Percentiles rank a stretch among this genome's conserved stretches.
These are phyloP conservation scores for Lablab purpureus DNA, from an alignment of 306 rosid species.

Conservation along the genomic window DNA sequence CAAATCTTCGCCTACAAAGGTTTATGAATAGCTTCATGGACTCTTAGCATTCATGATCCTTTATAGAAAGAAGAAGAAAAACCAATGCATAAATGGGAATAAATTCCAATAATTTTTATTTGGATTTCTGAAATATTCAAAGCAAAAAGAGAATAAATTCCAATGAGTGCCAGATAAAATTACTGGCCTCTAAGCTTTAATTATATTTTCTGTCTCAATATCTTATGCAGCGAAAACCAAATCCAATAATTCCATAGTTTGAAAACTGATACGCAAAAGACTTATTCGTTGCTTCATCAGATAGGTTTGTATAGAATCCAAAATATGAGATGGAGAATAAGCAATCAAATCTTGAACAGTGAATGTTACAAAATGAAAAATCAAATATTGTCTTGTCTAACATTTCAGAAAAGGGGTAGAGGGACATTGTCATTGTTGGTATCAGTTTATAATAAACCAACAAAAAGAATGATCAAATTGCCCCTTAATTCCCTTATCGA, in stretches of 20 bases:
- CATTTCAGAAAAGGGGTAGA: slow-evolving; percentile 13
- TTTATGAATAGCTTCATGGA: slow-evolving; percentile 21
- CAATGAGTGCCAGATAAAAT: not conserved
- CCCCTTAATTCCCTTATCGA: not conserved
- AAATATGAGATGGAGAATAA: not conserved
- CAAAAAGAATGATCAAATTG: not conserved
- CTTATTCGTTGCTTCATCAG: not conserved
- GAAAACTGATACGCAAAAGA: not conserved
- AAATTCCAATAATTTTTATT: not conserved
- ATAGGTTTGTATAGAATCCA: slow-evolving; percentile 1
- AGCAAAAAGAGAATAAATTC: not conserved
- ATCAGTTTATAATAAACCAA: not conserved
- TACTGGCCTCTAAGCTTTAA: slow-evolving; percentile 2
- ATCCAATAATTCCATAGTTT: not conserved
- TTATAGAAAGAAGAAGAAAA: slow-evolving; percentile 20
- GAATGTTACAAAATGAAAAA: not conserved
- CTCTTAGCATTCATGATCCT: slow-evolving; percentile 10
- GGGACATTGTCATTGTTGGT: slow-evolving; percentile 22
- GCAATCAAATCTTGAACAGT: slow-evolving; percentile 19
- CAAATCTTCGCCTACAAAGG: not conserved
- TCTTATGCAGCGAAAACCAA: not conserved
- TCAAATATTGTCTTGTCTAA: not conserved
- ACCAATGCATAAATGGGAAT: slow-evolving; percentile 9
- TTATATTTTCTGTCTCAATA: not conserved
- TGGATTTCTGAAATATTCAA: not conserved